These are phyloP conservation scores for Perkinsus chesapeaki DNA, from an alignment of 169 alveolate genomes.

Conservation along the genomic window DNA sequence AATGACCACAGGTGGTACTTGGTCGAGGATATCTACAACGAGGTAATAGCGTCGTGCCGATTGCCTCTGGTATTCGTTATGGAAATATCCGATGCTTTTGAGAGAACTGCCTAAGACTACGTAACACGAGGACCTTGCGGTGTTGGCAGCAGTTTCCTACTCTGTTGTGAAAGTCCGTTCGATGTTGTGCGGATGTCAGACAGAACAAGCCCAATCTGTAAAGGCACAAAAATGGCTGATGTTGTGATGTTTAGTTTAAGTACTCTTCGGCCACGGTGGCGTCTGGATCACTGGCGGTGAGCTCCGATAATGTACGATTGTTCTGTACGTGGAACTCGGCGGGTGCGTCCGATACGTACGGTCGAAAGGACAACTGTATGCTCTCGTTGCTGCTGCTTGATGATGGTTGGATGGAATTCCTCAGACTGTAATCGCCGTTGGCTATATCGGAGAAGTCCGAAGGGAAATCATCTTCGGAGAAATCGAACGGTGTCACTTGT, in stretches of 20 bases:
- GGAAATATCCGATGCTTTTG: no score
- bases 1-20: conserved; percentile 60
- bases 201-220: neutral
- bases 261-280: neutral
- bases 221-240: neutral
- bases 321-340: neutral
- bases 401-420: neutral
- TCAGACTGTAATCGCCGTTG: neutral
- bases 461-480: neutral
- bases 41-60: neutral
- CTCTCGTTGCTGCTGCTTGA: no score
- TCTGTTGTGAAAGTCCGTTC: neutral
- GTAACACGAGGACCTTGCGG: neutral
- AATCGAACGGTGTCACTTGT: neutral
- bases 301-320: neutral
- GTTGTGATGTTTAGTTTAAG: neutral
- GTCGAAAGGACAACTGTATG: neutral
- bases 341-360: neutral
- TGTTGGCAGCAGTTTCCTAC: neutral
- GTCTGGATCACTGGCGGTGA: neutral
- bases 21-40: conserved; percentile 50
- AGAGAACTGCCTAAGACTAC: no score
- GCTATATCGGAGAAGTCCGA: neutral
- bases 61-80: no score
- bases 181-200: neutral